phyloP scores from a whole-genome alignment of 768 basidiomycete species.

The Glaciozyma antarctica region DNA sequence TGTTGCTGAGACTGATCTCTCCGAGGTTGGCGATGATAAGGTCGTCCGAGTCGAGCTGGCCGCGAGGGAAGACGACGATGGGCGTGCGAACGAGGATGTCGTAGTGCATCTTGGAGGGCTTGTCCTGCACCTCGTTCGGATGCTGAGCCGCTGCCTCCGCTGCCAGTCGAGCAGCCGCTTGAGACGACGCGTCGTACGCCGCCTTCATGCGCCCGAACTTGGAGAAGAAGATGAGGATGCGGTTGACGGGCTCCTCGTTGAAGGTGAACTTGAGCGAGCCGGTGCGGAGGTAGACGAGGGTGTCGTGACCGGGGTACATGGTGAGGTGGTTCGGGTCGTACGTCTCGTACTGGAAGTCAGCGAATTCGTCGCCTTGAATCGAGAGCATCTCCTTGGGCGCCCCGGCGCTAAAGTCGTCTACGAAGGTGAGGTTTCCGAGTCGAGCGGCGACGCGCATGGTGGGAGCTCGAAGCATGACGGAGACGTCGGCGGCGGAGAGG shows the following conservation, averaged over 20 bases:
- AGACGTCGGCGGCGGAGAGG: conserved; percentile 79
- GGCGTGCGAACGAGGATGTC: conserved; percentile 80
- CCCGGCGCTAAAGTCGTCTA: conserved; percentile 46
- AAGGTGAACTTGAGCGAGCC: conserved; percentile 84
- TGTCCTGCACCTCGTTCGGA: conserved; percentile 72
- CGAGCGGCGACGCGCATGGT: conserved; percentile 70
- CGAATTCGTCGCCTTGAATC: conserved; percentile 88
- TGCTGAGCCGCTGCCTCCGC: conserved; percentile 59
- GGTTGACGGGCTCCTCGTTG: conserved; percentile 79
- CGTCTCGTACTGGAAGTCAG: conserved; percentile 87
- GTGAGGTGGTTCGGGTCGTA: conserved; percentile 63
- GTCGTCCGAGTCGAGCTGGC: conserved; percentile 50
- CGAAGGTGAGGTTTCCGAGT: conserved; percentile 70
- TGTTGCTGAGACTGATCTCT: conserved; percentile 73
- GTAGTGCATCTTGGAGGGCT: conserved; percentile 66
- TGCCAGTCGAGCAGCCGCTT: conserved; percentile 44
- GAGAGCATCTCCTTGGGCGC: conserved; percentile 75
- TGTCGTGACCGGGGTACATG: conserved; percentile 67
- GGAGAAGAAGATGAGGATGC: conserved; percentile 68
- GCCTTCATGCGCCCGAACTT: conserved; percentile 86
- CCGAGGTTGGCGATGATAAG: conserved; percentile 72
- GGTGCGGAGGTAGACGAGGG: conserved; percentile 67
- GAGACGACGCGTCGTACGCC: conserved; percentile 84
- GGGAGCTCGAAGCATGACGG: conserved; percentile 59
- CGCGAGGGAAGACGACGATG: conserved; percentile 74